These are phyloP conservation scores for Gastrolobium villosum DNA, from an alignment of 306 rosid genomes.

Conservation along the genomic window DNA sequence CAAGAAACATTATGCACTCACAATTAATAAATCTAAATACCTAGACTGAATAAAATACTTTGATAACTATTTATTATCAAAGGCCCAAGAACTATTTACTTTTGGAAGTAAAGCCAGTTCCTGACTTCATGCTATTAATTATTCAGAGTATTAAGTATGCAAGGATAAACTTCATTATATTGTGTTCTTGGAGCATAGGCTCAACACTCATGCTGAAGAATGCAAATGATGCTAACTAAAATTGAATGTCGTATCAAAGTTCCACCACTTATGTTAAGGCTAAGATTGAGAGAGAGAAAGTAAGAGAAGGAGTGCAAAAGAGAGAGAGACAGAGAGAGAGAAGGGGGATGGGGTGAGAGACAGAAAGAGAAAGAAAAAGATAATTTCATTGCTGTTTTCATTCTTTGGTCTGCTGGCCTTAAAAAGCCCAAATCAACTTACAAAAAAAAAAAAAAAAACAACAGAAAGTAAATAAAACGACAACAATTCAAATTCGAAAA, in stretches of 20 bases:
- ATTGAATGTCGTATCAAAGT: neutral
- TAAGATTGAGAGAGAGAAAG: neutral
- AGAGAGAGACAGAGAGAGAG: no score
- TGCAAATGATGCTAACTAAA: neutral
- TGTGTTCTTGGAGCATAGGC: neutral
- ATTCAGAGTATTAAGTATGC: neutral
- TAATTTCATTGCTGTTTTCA: no score
- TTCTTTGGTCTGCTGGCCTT: no score
- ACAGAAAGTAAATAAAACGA: neutral
- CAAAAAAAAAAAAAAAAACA: neutral
- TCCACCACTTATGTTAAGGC: neutral
- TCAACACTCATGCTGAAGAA: neutral
- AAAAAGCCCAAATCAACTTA: no score
- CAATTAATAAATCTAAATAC: neutral
- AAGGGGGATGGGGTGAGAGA: no score
- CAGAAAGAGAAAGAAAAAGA: no score
- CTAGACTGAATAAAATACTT: neutral
- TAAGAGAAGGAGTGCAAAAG: no score
- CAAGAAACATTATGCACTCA: constrained; percentile 4
- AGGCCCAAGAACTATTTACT: neutral
- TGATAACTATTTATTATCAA: neutral
- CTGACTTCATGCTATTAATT: neutral
- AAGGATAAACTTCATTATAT: constrained; percentile 2
- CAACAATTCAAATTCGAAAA: neutral
- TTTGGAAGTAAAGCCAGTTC: neutral